Conservation (phyloP, 306 rosid species). For the Acacia confusa region DNA sequence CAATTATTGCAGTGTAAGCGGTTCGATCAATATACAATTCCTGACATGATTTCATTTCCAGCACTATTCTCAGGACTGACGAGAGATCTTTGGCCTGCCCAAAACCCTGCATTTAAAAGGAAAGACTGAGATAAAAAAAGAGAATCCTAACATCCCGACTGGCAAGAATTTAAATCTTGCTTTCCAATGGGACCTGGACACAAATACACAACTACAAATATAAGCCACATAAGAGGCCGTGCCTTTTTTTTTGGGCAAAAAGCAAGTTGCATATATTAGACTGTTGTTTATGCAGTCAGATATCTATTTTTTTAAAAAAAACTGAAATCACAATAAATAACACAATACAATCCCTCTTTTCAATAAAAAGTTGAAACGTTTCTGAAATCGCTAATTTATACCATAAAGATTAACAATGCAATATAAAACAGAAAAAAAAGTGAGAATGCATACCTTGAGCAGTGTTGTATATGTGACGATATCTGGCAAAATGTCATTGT, state of each 20-base stretch:
- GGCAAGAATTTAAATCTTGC: background rate
- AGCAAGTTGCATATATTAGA: background rate
- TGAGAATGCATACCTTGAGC: slow-evolving; percentile 58
- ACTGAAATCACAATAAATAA: slow-evolving; percentile 12
- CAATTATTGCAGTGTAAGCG: slow-evolving; percentile 76
- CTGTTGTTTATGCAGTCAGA: slow-evolving; percentile 18
- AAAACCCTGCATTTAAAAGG: slow-evolving; percentile 58
- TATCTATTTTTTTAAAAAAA: background rate
- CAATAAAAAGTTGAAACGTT: background rate
- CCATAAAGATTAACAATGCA: background rate
- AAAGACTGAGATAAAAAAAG: slow-evolving; percentile 13
- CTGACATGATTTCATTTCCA: slow-evolving; percentile 68
- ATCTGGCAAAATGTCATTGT: slow-evolving; percentile 65
- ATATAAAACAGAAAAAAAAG: slow-evolving; percentile 3
- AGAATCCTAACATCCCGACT: slow-evolving; percentile 5
- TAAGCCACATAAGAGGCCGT: background rate
- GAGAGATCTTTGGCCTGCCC: slow-evolving; percentile 63
- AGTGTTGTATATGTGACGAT: slow-evolving; percentile 71
- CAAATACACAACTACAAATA: background rate
- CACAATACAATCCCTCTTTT: background rate
- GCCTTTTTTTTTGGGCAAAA: background rate
- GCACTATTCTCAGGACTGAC: slow-evolving; percentile 57
- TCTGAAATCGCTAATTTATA: background rate
- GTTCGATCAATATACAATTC: slow-evolving; percentile 66
- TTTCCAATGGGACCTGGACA: background rate